Evolutionary conservation across 2,329 filamentous ascomycete species (phyloP), one percentile per base, ranked within the genome.

Genomic region (Teratosphaeria nubilosa): DNA sequence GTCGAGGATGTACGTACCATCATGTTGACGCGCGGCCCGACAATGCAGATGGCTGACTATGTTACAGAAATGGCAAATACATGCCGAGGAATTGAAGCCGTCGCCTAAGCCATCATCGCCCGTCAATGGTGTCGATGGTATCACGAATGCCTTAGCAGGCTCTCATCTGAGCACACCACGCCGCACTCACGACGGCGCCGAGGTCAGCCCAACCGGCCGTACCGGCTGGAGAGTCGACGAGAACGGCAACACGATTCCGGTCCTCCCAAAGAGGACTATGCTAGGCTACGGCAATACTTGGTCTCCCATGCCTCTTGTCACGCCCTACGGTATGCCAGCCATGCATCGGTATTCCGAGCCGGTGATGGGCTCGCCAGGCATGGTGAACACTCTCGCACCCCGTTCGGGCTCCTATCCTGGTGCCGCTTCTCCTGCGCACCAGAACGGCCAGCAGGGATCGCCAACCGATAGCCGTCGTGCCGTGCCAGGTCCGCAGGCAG

Each of bases 401-500:
- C 41, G 41, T n/a, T 48, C 41, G 16, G 41, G 50, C 56, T 53
- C 31, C 50, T 45, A 20, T 32, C 41, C 51, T 11, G 56, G 41
- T 34, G 48, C 16, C 52, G 53, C 3, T 16, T 55, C 53, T 27
- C 20, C 31, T 24, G 55, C 48, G 16, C 56, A 71, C 37, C 41
- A 20, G 16, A 20, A 48, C n/a, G 41, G n/a, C 41, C 41, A 22
- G 41, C 41, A 48, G n/a, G 16, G 41, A 16, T 48, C 41, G 20
- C n/a, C 41, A 5, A 22, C 41, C 16, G 41, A 22, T 48, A n/a
- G 20, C 11, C 20, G 27, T 48, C n/a, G 41, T 31, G n/a, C 55
- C 1, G 32, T 56, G 25, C 37, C 55, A 10, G 65, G 68, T 55
- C 68, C 72, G 57, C 76, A 78, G 62, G 66, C 66, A 41, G 74